Conservation (phyloP, 2,329 filamentous ascomycete genomes). For the Emergomyces orientalis region DNA sequence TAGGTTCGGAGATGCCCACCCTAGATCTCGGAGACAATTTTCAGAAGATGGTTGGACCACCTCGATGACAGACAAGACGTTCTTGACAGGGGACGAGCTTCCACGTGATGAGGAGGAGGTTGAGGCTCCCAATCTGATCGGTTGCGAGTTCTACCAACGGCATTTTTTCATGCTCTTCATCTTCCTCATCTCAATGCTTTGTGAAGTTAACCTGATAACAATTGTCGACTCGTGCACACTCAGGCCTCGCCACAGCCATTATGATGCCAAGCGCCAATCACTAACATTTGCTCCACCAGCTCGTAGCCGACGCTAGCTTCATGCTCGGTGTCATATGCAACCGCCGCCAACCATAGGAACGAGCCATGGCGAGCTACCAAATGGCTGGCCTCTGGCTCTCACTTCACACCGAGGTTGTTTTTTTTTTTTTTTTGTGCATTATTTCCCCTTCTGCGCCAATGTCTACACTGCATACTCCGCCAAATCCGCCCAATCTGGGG, state of each 20-base stretch:
- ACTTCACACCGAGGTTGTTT: background rate
- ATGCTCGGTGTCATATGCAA: slow-evolving; percentile 4
- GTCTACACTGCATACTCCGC: background rate
- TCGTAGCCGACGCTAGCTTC: background rate
- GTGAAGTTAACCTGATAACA: background rate
- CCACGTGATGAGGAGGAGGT: background rate
- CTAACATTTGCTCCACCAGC: background rate
- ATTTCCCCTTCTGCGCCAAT: background rate
- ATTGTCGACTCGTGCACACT: background rate
- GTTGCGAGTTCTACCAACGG: no score
- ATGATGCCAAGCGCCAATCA: background rate
- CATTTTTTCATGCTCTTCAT: background rate
- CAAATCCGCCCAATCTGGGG: background rate
- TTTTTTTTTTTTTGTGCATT: background rate
- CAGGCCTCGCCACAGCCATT: background rate
- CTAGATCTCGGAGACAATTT: no score
- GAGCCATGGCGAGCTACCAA: background rate
- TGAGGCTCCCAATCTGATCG: background rate
- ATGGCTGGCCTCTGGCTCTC: background rate
- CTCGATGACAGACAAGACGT: no score
- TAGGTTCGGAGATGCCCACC: no score
- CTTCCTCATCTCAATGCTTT: background rate
- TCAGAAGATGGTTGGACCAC: no score
- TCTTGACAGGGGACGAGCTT: no score
- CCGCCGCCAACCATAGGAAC: background rate